These are phyloP conservation scores for Monilinia vaccinii-corymbosi DNA, from an alignment of 2,329 filamentous ascomycete genomes.

Conservation along the genomic window DNA sequence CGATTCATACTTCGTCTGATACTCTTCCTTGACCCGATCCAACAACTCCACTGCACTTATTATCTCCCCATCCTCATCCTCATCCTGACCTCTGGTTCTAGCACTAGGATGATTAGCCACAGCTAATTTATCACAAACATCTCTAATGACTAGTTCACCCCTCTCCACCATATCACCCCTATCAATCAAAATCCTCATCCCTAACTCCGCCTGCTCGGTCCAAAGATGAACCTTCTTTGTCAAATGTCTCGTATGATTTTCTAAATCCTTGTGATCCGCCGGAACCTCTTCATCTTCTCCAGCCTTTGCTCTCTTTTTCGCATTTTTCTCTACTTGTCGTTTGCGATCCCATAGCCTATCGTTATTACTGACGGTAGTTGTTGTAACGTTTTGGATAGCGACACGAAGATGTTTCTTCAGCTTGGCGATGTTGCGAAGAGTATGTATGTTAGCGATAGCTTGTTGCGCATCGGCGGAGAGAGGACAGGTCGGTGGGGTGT, in stretches of 20 bases:
- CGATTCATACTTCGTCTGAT: conserved; percentile 30
- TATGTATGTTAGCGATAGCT: conserved; percentile 37
- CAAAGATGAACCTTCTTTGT: conserved; percentile 39
- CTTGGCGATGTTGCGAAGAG: conserved; percentile 33
- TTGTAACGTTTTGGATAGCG: conserved; percentile 38
- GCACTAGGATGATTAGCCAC: conserved; percentile 22
- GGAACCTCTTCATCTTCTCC: conserved; percentile 30
- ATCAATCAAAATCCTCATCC: conserved; percentile 50
- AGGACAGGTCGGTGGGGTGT: conserved; percentile 43
- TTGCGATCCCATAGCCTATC: conserved; percentile 37
- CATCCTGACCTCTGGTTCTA: conserved; percentile 19
- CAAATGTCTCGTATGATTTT: conserved; percentile 33
- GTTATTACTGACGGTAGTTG: conserved; percentile 44
- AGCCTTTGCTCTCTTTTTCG: conserved; percentile 26
- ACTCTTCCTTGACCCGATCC: conserved; percentile 30
- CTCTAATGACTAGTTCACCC: conserved; percentile 23
- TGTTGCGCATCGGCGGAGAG: conserved; percentile 39
- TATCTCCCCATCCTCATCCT: conserved; percentile 31
- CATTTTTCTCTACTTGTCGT: conserved; percentile 16
- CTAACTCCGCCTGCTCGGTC: conserved; percentile 47
- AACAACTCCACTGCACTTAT: conserved; percentile 31
- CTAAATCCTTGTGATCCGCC: conserved; percentile 29
- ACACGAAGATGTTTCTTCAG: conserved; percentile 40
- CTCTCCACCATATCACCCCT: conserved; percentile 36
- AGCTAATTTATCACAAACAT: conserved; percentile 27